Evolutionary conservation across 169 alveolate species (phyloP), one percentile per base, ranked within the genome.

Genomic region (Besnoitia besnoiti): DNA sequence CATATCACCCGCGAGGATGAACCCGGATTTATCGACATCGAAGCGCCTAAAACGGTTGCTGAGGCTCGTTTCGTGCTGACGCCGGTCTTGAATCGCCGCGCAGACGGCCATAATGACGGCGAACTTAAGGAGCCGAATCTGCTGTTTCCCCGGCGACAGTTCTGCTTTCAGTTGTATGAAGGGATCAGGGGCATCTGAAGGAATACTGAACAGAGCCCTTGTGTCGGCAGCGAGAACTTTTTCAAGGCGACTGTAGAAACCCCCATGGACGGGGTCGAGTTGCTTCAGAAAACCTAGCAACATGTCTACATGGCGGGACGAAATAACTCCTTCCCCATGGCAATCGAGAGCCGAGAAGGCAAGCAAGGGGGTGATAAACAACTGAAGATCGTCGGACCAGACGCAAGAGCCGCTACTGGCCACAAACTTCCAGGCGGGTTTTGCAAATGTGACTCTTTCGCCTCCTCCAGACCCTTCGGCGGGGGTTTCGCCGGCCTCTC

Each of bases 311-410:
- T 77, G 55, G 0, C 87, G 50, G 10, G 87, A 37, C 33, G 87
- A 24, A 35, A 77, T 77, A 24, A 77, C 87, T 39, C 87, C 87
- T 8, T 77, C 87, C 4, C 87, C 87, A 37, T 77, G 87, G 59
- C 49, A 77, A 24, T 77, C 87, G 35, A 77, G 14, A 4, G 87
- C 87, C 14, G 44, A 39, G 87, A 77, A 77, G 24, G 87, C 87
- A 0, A 77, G 59, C 87, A 77, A 37, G 37, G 87, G 87, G 33
- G 87, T 44, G 37, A 77, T 0, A 37, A 77, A 40, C 61, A 77
- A 7, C 30, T 77, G 87, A n/a, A 77, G 44, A 77, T 77, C 87
- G 59, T 77, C 87, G 19, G 87, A 77, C 87, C 87, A 77, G 16
- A 77, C 55, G 30, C 1, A 77, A 5, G 87, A 27, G 24, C 87